These are phyloP conservation scores for Cucurbita pepo DNA, from an alignment of 306 rosid species.

Conservation along the genomic window DNA sequence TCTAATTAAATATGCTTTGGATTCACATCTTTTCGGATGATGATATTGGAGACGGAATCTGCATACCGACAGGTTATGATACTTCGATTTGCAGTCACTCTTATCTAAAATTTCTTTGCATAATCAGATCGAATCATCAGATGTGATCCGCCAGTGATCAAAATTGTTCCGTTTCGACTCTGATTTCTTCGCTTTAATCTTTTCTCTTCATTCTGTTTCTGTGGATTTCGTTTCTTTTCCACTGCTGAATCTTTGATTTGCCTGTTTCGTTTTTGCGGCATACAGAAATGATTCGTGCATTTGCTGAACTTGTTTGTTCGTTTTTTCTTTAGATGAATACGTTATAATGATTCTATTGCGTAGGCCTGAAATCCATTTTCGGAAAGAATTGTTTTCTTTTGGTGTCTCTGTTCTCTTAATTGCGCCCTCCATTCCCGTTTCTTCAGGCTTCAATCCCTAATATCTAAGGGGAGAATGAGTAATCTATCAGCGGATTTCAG, in stretches of 20 bases:
- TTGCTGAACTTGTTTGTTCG: no score
- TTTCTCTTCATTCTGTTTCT: neutral
- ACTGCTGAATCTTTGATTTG: no score
- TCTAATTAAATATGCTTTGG: no score
- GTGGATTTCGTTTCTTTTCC: neutral
- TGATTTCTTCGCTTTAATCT: neutral
- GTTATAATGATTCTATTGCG: neutral
- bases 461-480: slow-evolving; percentile 12
- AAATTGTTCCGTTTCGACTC: no score
- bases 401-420: neutral
- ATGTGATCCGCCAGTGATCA: no score
- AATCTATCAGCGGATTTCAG: slow-evolving; percentile 24
- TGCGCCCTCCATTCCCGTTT: neutral
- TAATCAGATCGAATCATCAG: no score
- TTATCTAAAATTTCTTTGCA: neutral
- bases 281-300: no score
- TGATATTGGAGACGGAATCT: no score
- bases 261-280: no score
- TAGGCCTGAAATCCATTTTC: neutral
- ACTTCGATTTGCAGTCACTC: neutral
- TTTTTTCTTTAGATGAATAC: neutral
- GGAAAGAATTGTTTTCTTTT: neutral
- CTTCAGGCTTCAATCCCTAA: neutral
- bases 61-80: neutral
- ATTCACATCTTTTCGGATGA: no score